phyloP scores from a whole-genome alignment of 2,329 filamentous ascomycete species.

The Colletotrichum simmondsii region DNA sequence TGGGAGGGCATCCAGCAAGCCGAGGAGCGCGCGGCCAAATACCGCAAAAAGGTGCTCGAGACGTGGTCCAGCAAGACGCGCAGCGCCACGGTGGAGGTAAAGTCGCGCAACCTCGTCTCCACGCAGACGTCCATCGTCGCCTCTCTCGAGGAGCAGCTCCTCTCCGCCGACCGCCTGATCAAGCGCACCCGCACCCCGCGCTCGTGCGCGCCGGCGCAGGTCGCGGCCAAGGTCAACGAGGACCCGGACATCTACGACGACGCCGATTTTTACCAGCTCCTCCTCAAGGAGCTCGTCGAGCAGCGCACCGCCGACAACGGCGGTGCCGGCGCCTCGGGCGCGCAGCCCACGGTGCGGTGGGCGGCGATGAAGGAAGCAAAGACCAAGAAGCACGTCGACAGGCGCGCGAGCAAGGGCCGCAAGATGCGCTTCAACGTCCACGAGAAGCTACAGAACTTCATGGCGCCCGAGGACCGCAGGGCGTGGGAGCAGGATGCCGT shows the following conservation, averaged over 20 bases:
- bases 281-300: slow-evolving; percentile 93
- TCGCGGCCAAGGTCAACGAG: slow-evolving; percentile 65
- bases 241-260: slow-evolving; percentile 85
- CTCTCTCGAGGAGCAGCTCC: slow-evolving; percentile 75
- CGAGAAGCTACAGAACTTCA: slow-evolving; percentile 98
- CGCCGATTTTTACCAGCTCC: slow-evolving; percentile 91
- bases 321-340: slow-evolving; percentile 50
- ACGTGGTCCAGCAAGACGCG: slow-evolving; percentile 88
- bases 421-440: slow-evolving; percentile 96
- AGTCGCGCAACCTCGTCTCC: slow-evolving; percentile 65
- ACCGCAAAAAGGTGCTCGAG: slow-evolving; percentile 79
- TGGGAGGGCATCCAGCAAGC: slow-evolving; percentile 77
- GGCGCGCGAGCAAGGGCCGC: slow-evolving; percentile 92
- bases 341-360: slow-evolving; percentile 68
- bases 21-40: slow-evolving; percentile 68
- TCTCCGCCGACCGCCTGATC: slow-evolving; percentile 73
- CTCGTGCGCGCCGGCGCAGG: slow-evolving; percentile 80
- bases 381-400: slow-evolving; percentile 86
- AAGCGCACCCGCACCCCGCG: slow-evolving; percentile 77
- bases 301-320: slow-evolving; percentile 78
- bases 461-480: slow-evolving; percentile 88
- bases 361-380: slow-evolving; percentile 81
- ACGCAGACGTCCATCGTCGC: slow-evolving; percentile 72
- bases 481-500: slow-evolving; percentile 84
- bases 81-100: slow-evolving; percentile 65